Percentiles rank a stretch among this genome's conserved stretches.
These are phyloP conservation scores for Arctostaphylos glauca DNA, from an alignment of 148 eudicot genomes.

Conservation along the genomic window DNA sequence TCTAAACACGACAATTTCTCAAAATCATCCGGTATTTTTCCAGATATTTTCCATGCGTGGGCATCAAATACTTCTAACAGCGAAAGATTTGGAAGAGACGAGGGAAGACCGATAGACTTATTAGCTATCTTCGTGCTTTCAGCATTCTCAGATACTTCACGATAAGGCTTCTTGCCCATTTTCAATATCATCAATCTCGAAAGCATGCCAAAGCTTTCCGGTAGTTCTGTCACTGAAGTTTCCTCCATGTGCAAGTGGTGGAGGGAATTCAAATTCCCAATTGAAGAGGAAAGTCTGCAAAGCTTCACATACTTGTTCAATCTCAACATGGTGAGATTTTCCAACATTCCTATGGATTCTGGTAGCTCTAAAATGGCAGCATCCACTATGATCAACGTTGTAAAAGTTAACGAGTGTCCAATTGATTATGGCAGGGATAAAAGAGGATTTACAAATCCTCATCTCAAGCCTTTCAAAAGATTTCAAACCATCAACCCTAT, in stretches of 20 bases:
- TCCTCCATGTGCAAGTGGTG: too few species aligned
- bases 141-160: not conserved
- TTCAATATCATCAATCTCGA: constrained; percentile 29
- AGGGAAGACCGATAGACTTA: constrained; percentile 31
- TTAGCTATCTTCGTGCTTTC: too few species aligned
- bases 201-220: constrained; percentile 53
- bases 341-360: constrained; percentile 41
- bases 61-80: too few species aligned
- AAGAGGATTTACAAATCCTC: constrained; percentile 38
- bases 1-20: constrained; percentile 42
- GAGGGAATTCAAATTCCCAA: too few species aligned
- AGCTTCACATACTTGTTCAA: too few species aligned
- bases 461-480: constrained; percentile 38
- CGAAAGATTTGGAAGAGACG: constrained; percentile 39
- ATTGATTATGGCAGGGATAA: constrained; percentile 35
- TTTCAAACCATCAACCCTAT: too few species aligned
- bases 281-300: too few species aligned
- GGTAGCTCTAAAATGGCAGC: constrained; percentile 45
- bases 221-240: constrained; percentile 40
- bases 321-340: too few species aligned
- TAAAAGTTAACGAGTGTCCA: constrained; percentile 37
- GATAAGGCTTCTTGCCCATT: constrained; percentile 36
- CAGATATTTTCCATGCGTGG: constrained; percentile 40
- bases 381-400: constrained; percentile 25
- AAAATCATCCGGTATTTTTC: constrained; percentile 39